phyloP scores from a whole-genome alignment of 2,329 filamentous ascomycete genomes.

The Parastagonospora avenae region DNA sequence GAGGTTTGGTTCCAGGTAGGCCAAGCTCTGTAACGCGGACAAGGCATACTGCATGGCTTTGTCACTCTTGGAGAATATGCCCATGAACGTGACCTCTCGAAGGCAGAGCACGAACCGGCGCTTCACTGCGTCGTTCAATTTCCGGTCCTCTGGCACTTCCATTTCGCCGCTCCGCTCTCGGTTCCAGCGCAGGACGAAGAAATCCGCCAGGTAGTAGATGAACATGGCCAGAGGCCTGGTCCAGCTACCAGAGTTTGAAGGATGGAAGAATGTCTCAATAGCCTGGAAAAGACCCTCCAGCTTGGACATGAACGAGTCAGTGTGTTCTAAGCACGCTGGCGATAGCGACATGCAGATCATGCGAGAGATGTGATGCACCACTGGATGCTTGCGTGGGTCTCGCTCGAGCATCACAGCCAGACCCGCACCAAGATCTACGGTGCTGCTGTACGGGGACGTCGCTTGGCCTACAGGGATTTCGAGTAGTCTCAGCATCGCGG shows the following conservation, averaged over 20 bases:
- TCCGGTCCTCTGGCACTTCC: conserved; percentile 79
- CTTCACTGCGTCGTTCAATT: conserved; percentile 80
- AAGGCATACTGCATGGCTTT: conserved; percentile 92
- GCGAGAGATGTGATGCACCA: conserved; percentile 87
- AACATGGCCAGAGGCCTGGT: conserved; percentile 88
- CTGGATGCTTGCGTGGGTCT: conserved; percentile 90
- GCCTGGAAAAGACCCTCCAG: conserved; percentile 92
- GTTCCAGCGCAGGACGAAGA: conserved; percentile 98
- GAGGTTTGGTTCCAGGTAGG: conserved; percentile 87
- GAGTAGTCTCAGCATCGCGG: conserved; percentile 82
- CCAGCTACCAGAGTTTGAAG: conserved; percentile 93
- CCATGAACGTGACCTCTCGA: conserved; percentile 96
- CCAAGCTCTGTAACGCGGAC: conserved; percentile 84
- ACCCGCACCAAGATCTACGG: conserved; percentile 82
- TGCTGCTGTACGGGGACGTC: conserved; percentile 82
- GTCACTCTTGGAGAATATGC: conserved; percentile 93
- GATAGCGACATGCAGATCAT: conserved; percentile 95
- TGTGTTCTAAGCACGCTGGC: conserved; percentile 75
- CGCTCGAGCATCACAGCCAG: conserved; percentile 86
- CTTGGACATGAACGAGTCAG: conserved; percentile 79
- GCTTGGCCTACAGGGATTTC: conserved; percentile 97
- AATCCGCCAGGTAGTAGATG: conserved; percentile 89
- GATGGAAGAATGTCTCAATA: conserved; percentile 98
- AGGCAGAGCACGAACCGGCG: conserved; percentile 86
- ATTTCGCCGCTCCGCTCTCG: conserved; percentile 91